A percentile compares a stretch with the other conserved stretches of the same genome.
These are phyloP conservation scores for Puya raimondii DNA, from an alignment of 176 grass and related monocot genomes.

Conservation along the genomic window DNA sequence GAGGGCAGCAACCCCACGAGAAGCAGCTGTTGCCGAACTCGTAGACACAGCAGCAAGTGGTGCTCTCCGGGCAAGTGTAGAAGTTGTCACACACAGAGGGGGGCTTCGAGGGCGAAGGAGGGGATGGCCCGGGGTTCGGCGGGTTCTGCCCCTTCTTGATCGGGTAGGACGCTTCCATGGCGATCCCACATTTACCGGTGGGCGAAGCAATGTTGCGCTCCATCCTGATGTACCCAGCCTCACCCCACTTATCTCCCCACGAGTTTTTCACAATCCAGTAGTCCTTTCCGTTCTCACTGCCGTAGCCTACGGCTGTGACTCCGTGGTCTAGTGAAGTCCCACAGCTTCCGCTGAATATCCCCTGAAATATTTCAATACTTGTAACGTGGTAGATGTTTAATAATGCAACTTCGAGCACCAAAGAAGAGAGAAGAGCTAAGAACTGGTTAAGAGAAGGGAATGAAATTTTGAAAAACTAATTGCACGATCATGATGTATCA, in stretches of 20 bases:
- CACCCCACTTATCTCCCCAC: slow-evolving; percentile 45
- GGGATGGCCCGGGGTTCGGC: slow-evolving; percentile 22
- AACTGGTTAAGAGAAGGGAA: too few species aligned
- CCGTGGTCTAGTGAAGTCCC: slow-evolving; percentile 37
- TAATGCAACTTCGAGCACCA: too few species aligned
- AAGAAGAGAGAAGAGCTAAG: too few species aligned
- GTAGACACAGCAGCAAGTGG: slow-evolving; percentile 46
- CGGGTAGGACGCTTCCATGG: slow-evolving; percentile 39
- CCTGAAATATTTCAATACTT: slow-evolving; percentile 14
- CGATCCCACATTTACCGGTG: slow-evolving; percentile 33
- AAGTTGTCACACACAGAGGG: slow-evolving; percentile 25
- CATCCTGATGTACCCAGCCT: slow-evolving; percentile 41
- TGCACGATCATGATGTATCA: too few species aligned
- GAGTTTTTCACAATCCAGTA: slow-evolving; percentile 72
- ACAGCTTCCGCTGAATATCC: slow-evolving; percentile 25
- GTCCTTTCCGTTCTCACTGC: slow-evolving; percentile 20
- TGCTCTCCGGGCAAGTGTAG: slow-evolving; percentile 26
- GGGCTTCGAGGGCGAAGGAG: slow-evolving; percentile 28
- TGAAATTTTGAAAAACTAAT: too few species aligned
- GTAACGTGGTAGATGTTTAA: neutral
- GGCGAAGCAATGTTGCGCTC: slow-evolving; percentile 17
- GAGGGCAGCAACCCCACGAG: slow-evolving; percentile 44
- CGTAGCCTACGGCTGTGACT: slow-evolving; percentile 37
- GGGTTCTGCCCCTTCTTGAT: slow-evolving; percentile 28
- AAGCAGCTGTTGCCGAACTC: slow-evolving; percentile 20